These are phyloP conservation scores for Saccharomycopsis sp. DNA, from an alignment of 805 yeast species.

Conservation along the genomic window DNA sequence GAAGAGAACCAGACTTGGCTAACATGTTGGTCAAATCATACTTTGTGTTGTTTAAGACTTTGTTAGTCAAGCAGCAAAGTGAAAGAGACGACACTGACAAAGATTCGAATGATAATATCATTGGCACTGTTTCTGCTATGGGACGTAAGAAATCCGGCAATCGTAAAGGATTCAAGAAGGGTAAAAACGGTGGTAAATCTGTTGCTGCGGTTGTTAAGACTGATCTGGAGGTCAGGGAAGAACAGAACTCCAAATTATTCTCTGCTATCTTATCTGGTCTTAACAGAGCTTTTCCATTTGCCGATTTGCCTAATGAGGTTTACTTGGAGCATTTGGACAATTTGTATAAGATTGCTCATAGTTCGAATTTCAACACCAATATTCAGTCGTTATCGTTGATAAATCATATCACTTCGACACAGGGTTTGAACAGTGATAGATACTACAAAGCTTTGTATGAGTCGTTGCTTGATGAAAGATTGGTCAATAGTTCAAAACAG, in stretches of 20 bases:
- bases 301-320: conserved; percentile 62
- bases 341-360: conserved; percentile 83
- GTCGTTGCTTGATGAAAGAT: conserved; percentile 76
- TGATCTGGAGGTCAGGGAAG: conserved; percentile 61
- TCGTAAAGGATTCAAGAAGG: conserved; percentile 65
- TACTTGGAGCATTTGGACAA: conserved; percentile 77
- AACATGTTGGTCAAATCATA: conserved; percentile 78
- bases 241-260: conserved; percentile 75
- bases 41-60: conserved; percentile 78
- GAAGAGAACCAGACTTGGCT: conserved; percentile 73
- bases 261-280: conserved; percentile 91
- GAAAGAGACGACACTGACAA: conserved; percentile 33
- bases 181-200: conserved; percentile 84
- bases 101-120: conserved; percentile 32
- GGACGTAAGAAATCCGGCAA: conserved; percentile 40
- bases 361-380: conserved; percentile 89
- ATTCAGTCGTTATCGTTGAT: conserved; percentile 86
- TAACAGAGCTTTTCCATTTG: conserved; percentile 93
- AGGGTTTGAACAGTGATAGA: conserved; percentile 54
- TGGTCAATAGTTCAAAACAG: conserved; percentile 84
- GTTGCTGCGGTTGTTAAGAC: conserved; percentile 55
- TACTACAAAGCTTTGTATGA: conserved; percentile 87
- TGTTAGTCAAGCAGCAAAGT: conserved; percentile 61
- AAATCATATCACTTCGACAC: conserved; percentile 66
- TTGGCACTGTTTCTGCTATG: conserved; percentile 17